phyloP scores from a whole-genome alignment of 2,329 filamentous ascomycete species.

The Helotiales sp. region DNA sequence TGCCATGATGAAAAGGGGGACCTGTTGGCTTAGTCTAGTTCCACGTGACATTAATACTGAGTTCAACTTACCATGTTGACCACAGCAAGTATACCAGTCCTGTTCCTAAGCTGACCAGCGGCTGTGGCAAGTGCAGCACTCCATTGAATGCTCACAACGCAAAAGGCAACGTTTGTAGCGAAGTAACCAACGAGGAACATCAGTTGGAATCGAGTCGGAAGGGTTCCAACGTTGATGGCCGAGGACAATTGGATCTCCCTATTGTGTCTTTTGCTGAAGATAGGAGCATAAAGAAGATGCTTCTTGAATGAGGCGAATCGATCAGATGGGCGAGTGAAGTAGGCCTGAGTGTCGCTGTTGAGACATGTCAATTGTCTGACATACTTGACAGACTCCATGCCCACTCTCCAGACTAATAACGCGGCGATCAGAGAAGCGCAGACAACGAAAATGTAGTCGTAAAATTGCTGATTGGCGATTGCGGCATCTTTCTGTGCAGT shows the following conservation, averaged over 20 bases:
- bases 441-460: constrained; percentile 61
- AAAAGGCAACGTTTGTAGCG: constrained; percentile 76
- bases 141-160: constrained; percentile 65
- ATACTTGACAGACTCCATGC: constrained; percentile 62
- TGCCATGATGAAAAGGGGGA: constrained; percentile 72
- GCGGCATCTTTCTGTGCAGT: constrained; percentile 25
- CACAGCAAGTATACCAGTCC: constrained; percentile 67
- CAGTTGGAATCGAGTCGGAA: constrained; percentile 78
- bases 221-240: constrained; percentile 70
- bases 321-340: constrained; percentile 64
- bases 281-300: constrained; percentile 67
- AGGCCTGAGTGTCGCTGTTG: constrained; percentile 76
- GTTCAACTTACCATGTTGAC: constrained; percentile 68
- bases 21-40: constrained; percentile 31
- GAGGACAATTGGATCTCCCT: constrained; percentile 67
- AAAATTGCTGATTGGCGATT: constrained; percentile 51
- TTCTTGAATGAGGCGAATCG: constrained; percentile 63
- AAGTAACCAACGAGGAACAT: constrained; percentile 68
- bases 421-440: constrained; percentile 63
- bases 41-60: constrained; percentile 10
- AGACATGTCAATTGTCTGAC: constrained; percentile 74
- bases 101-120: constrained; percentile 58
- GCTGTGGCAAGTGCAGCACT: constrained; percentile 45
- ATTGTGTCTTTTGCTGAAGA: constrained; percentile 76
- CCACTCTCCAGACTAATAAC: constrained; percentile 67